Evolutionary conservation across 805 yeast species (phyloP).

Genomic region (Kodamaea neixiangensis): DNA sequence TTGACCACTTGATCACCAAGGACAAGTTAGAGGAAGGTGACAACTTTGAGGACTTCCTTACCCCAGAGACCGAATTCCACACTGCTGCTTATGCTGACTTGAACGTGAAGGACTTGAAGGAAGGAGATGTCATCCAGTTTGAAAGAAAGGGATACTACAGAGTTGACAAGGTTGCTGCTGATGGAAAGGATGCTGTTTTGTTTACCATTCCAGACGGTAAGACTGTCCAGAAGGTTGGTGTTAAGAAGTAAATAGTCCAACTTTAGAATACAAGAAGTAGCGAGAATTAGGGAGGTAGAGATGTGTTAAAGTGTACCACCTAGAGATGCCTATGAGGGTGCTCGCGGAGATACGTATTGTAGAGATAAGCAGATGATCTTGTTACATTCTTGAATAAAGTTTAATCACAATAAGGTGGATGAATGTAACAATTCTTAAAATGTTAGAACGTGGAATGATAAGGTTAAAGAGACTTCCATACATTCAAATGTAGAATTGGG

Average conservation of each 20-base stretch:
- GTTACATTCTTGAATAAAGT: too few species aligned
- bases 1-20: conserved; percentile 36
- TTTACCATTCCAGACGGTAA: conserved; percentile 33
- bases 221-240: conserved; percentile 22
- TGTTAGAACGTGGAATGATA: too few species aligned
- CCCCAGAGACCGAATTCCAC: conserved; percentile 29
- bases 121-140: conserved; percentile 28
- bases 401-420: too few species aligned
- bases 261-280: too few species aligned
- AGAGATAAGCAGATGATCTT: too few species aligned
- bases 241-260: conserved; percentile 7
- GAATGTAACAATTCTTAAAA: too few species aligned
- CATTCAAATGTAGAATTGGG: too few species aligned
- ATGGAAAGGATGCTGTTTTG: conserved; percentile 27
- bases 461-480: too few species aligned
- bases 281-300: too few species aligned
- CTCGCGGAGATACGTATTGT: too few species aligned
- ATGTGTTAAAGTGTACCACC: too few species aligned
- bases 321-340: too few species aligned
- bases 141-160: conserved; percentile 35
- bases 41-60: conserved; percentile 32
- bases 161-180: conserved; percentile 24
- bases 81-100: conserved; percentile 27
- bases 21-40: conserved; percentile 34
- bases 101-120: conserved; percentile 26